Base-by-base conservation (phyloP, 352 stramenopile genomes). In the Phytopythium sindhum region DNA sequence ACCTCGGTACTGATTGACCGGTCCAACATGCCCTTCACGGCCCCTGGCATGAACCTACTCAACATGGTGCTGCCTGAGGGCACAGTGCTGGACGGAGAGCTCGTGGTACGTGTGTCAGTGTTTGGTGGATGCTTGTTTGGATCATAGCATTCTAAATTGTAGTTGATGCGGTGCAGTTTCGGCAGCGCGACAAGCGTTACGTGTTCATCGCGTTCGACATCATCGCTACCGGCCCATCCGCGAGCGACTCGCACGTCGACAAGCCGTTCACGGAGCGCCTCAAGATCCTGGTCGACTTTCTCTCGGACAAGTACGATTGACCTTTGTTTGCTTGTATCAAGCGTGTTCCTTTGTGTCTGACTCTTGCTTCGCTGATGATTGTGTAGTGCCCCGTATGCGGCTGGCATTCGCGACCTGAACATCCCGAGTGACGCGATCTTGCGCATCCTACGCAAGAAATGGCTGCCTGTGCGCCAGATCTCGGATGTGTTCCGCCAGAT, bases 121-220 rank as follows among this genome's bases (percentile, higher is more conserved):
- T 4, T 29, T 60, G 69, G 12, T 3, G 42, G 14, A 26, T 48
- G 42, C 42, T 48, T 48, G 21, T 48, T 19, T 45, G 21, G 21
- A 44, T 44, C 35, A 39, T 12, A 12, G 14, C 35, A 12, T 39
- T 39, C 44, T 52, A 15, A 55, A 10, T 29, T 64, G 33, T 50
- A 29, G 57, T 66, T 57, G 42, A 58, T 17, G 50, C 57, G 39
- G 4, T 69, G 11, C 60, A 93, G 85, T 87, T 94, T 47, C 81
- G 93, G 29, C 82, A 91, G 42, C 90, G 87, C 33, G 80, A 90
- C 21, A 90, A 90, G 67, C 80, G 84, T 8, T 93, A 85, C 64
- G 84, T 96, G 51, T 97, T 96, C 55, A 95, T 97, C 74, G 88
- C 77, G 7, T 97, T 97, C 59, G 90, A 97, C 63, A 95, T 97